phyloP scores from a whole-genome alignment of 208 protist genomes.

The Crithidia brevicula region DNA sequence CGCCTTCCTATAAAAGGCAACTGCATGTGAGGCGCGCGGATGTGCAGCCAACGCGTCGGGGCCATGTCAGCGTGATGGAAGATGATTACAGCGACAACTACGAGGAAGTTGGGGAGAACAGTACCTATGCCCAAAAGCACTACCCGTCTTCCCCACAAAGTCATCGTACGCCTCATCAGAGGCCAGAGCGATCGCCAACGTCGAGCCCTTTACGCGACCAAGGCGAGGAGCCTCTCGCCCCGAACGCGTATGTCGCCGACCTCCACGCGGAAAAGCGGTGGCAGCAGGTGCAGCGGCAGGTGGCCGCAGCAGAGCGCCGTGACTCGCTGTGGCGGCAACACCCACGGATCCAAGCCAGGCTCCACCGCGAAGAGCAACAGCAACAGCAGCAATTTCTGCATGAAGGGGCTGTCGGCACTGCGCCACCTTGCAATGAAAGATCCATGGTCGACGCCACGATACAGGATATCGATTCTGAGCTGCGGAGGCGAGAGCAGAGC shows the following conservation, averaged over 20 bases:
- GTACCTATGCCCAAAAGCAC: no score
- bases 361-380: slow-evolving; percentile 8
- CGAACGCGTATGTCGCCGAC: slow-evolving; percentile 13
- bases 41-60: no score
- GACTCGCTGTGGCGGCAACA: slow-evolving; percentile 14
- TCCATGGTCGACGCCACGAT: slow-evolving; percentile 22
- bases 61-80: no score
- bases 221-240: neutral
- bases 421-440: neutral
- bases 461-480: slow-evolving; percentile 13
- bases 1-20: no score
- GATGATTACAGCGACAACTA: no score
- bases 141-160: neutral
- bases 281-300: slow-evolving; percentile 17
- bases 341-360: slow-evolving; percentile 10
- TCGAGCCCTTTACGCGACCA: neutral
- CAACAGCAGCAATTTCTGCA: neutral
- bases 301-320: slow-evolving; percentile 14
- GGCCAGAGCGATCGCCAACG: neutral
- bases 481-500: slow-evolving; percentile 8
- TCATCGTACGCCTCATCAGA: neutral
- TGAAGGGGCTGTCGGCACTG: neutral
- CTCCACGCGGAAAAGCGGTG: slow-evolving; percentile 25
- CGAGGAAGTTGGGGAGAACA: no score
- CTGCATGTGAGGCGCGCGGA: no score